phyloP scores from a whole-genome alignment of 148 eudicot species.

The Oxyria digyna region DNA sequence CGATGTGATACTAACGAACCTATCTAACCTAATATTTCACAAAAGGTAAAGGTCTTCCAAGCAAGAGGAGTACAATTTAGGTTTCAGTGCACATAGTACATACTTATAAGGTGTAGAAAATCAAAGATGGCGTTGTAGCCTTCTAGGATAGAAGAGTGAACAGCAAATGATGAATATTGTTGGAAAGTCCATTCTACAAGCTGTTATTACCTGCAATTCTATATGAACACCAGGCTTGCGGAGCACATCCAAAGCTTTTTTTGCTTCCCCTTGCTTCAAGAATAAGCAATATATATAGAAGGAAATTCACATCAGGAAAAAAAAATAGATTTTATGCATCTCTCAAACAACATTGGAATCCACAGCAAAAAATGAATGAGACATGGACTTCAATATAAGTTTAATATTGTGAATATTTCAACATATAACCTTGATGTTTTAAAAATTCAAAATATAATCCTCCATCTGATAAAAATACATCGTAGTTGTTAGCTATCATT shows the following conservation, averaged over 20 bases:
- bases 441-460: neutral
- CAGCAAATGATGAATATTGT: constrained; percentile 3
- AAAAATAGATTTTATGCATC: neutral
- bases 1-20: neutral
- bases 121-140: neutral
- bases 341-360: neutral
- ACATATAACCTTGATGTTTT: neutral
- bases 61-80: neutral
- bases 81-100: neutral
- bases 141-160: neutral
- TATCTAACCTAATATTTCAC: neutral
- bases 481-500: neutral
- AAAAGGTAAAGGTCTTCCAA: neutral
- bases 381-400: neutral
- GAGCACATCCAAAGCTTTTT: constrained; percentile 86
- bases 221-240: constrained; percentile 69
- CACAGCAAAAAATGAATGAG: neutral
- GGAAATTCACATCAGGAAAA: neutral
- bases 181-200: neutral
- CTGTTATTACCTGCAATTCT: constrained; percentile 62
- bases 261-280: constrained; percentile 92
- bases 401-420: neutral
- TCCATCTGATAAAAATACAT: neutral
- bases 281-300: constrained; percentile 1
- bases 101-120: neutral